Base-by-base conservation (phyloP, 2,329 filamentous ascomycete genomes). In the Parastagonospora avenae region DNA sequence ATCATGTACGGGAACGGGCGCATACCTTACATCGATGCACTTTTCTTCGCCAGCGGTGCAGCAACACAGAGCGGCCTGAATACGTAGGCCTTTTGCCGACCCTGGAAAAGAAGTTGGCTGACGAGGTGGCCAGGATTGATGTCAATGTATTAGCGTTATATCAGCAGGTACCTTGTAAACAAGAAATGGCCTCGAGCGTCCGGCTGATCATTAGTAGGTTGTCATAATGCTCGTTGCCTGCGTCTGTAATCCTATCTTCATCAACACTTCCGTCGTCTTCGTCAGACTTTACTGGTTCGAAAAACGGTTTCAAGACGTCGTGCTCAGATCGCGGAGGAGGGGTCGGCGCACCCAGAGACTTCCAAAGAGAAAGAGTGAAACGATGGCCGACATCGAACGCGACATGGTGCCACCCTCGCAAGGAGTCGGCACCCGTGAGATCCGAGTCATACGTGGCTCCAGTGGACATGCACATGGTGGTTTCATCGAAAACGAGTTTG, bases 251-350 rank as follows among this genome's bases (percentile, higher is more conserved):
- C 74, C 74, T 14, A 76, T 76, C 50, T 72, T 74, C 52, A 76
- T 76, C 42, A 72, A 76, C 48, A 69, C 89, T 1, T 89, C 85
- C 39, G 91, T 99, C 38, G 94, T 99, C 7, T 93, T 96, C 63
- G 81, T 97, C 11, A 88, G 94, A 19, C 80, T 99, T 1, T 97
- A 96, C 75, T 99, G 93, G 93, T 99, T 99, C 70, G 92, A 99
- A 75, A 96, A 95, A 74, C 85, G 92, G 7, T 97, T 99, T 69
- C 89, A 96, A 69, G 82, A 90, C 63, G 84, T 96, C 58, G 92
- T 89, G 11, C 82, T 81, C 31, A 90, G 96, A 63, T 86, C 90
- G 1, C 84, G 85, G 47, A 80, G 77, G 36, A 79, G 87, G 46
- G n/a, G n/a, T n/a, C 85, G 92, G 46, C 81, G 82, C 46, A 88